These are phyloP conservation scores for Aspergillus caelatus DNA, from an alignment of 2,329 filamentous ascomycete species.

Conservation along the genomic window DNA sequence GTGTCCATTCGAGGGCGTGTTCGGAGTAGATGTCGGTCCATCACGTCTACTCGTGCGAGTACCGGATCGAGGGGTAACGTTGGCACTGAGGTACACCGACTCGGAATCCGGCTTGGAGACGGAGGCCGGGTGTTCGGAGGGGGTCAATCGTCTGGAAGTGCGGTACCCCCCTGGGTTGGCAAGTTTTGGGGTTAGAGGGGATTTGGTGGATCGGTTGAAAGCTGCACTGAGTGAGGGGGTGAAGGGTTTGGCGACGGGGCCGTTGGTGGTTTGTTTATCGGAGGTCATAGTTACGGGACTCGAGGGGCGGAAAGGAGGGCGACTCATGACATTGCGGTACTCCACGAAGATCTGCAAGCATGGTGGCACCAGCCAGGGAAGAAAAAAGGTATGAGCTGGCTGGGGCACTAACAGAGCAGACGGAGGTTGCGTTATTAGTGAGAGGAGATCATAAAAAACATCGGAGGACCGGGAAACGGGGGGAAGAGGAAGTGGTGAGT, in stretches of 20 bases:
- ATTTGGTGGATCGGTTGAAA: conserved; percentile 57
- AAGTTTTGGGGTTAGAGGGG: conserved; percentile 63
- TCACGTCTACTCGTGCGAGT: conserved; percentile 71
- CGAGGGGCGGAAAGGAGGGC: conserved; percentile 31
- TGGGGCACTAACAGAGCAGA: background rate
- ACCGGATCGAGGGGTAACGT: conserved; percentile 78
- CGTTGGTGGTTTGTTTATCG: conserved; percentile 55
- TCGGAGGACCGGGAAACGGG: background rate
- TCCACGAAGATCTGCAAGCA: conserved; percentile 32
- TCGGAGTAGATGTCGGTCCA: conserved; percentile 69
- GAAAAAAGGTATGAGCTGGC: conserved; percentile 10
- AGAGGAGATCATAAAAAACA: conserved; percentile 6
- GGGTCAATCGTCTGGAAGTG: conserved; percentile 36
- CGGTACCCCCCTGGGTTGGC: conserved; percentile 44
- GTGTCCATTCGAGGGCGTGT: conserved; percentile 35
- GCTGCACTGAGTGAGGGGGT: conserved; percentile 70
- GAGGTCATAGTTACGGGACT: conserved; percentile 49
- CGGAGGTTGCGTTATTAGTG: background rate
- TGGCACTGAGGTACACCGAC: conserved; percentile 62
- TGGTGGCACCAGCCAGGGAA: conserved; percentile 35
- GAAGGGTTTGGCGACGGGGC: conserved; percentile 59
- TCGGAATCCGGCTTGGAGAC: conserved; percentile 53
- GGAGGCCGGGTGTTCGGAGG: conserved; percentile 36
- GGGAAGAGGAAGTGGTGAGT: background rate
- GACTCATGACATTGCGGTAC: conserved; percentile 51